Conservation (phyloP, 441 rosid species). For the Bruguiera hainesii region DNA sequence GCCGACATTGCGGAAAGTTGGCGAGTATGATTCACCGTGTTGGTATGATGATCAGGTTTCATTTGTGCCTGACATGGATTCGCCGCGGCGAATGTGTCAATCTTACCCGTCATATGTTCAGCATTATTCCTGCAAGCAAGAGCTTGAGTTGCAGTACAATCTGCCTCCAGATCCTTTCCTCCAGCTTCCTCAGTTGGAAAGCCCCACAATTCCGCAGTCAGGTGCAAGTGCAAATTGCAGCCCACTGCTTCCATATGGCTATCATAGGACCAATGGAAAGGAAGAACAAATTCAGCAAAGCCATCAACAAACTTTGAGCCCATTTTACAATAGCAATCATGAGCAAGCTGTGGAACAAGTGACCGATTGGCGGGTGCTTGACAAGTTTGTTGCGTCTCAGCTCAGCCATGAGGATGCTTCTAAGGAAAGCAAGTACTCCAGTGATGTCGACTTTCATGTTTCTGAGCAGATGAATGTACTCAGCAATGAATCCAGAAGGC, state of each 20-base stretch:
- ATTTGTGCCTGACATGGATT: slow-evolving; percentile 72
- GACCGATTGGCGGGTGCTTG: slow-evolving; percentile 94
- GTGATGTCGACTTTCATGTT: slow-evolving; percentile 36
- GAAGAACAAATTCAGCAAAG: slow-evolving; percentile 46
- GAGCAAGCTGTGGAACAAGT: slow-evolving; percentile 67
- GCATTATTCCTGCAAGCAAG: slow-evolving; percentile 80
- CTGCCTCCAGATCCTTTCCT: slow-evolving; percentile 58
- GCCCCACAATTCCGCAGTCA: slow-evolving; percentile 63
- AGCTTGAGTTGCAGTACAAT: slow-evolving; percentile 58
- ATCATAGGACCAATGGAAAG: slow-evolving; percentile 39
- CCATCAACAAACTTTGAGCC: slow-evolving; percentile 49
- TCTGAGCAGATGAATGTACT: slow-evolving; percentile 38
- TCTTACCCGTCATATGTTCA: slow-evolving; percentile 45
- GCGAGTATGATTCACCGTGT: slow-evolving; percentile 81
- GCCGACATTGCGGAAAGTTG: slow-evolving; percentile 58
- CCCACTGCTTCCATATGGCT: slow-evolving; percentile 40
- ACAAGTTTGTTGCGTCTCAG: slow-evolving; percentile 97
- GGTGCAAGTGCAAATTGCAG: slow-evolving; percentile 37
- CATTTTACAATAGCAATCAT: slow-evolving; percentile 29
- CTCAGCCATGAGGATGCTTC: slow-evolving; percentile 71
- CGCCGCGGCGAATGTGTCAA: slow-evolving; percentile 55
- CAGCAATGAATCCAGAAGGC: slow-evolving; percentile 39
- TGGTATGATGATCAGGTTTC: slow-evolving; percentile 95
- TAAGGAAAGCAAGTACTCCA: slow-evolving; percentile 38
- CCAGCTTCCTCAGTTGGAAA: slow-evolving; percentile 86